Evolutionary conservation across 768 basidiomycete genomes (phyloP), one percentile per base, ranked within the genome.

Genomic region (Ramaria rubella): DNA sequence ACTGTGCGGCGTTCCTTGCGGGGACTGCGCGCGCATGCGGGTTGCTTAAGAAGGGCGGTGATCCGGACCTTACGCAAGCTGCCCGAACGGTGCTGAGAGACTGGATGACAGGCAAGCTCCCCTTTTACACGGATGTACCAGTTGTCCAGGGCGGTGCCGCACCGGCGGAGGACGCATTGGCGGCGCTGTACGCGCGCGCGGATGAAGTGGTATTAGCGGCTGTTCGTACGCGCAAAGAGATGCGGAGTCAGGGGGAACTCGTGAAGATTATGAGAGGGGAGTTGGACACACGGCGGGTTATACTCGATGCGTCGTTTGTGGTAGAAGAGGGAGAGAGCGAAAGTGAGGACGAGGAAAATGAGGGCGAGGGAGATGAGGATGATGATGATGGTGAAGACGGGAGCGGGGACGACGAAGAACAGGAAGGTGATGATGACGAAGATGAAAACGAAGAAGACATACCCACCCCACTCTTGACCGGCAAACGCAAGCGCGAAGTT

Each of bases 61-160:
- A 79, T 24, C 71, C 82, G 11, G 92, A 95, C 67, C 69, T 87
- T 49, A 76, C 80, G 3, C 81, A 81, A 40, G 90, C 93, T 4
- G 85, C 88, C 14, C 84, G 87, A 21, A 76, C 86, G 58, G 76
- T 96, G 34, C 76, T 96, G 43, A 82, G 87, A 9, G 92, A 95
- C 71, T 96, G 93, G 93, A 81, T 76, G 58, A 77, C 75, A 6
- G 85, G 86, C 52, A 85, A 80, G 60, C 76, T 95, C 63, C 78
- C 82, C 24, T 80, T 86, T 58, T 94, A 87, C 71, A 82, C 86
- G 5, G 69, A 75, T 48, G 86, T 87, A 1, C 73, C 78, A 2
- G n/a, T 80, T 86, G 58, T 94, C 87, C 71, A 82, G 86, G 5
- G 69, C 74, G 45, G 86, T 87, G 1, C 73, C 78, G 2, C 61